These are phyloP conservation scores for Pinguiococcus pyrenoidosus DNA, from an alignment of 108 stramenopile species.

Conservation along the genomic window DNA sequence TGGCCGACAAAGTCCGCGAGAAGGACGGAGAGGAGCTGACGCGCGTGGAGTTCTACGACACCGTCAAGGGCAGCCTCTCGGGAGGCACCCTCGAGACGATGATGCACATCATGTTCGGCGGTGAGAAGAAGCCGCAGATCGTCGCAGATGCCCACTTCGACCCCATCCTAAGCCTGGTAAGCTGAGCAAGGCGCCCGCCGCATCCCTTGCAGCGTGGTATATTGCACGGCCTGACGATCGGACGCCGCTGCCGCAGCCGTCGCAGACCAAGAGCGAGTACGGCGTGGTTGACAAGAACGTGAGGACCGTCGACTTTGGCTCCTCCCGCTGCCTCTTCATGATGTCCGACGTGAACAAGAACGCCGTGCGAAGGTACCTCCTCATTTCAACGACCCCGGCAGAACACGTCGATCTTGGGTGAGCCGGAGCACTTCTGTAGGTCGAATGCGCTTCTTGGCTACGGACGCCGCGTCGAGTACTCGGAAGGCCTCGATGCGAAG, in stretches of 20 bases:
- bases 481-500: constrained; percentile 25
- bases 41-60: constrained; percentile 11
- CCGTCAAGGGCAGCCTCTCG: constrained; percentile 1
- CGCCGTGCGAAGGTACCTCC: constrained; percentile 45
- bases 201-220: no score
- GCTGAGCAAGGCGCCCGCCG: constrained; percentile 7
- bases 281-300: neutral
- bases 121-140: constrained; percentile 4
- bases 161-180: no score
- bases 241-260: no score
- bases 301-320: neutral
- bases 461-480: constrained; percentile 34
- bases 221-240: no score
- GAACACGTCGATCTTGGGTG: no score
- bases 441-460: constrained; percentile 40
- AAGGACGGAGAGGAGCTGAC: constrained; percentile 7
- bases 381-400: no score
- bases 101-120: constrained; percentile 5
- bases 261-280: neutral
- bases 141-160: constrained; percentile 27
- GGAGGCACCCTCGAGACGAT: constrained; percentile 21
- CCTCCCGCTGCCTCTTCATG: constrained; percentile 45
- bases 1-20: neutral
- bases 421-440: no score
- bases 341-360: constrained; percentile 56